Percentiles rank a stretch among this genome's conserved stretches.
Evolutionary conservation across 2,329 filamentous ascomycete genomes (phyloP).

Genomic region (Scorias spongiosa): DNA sequence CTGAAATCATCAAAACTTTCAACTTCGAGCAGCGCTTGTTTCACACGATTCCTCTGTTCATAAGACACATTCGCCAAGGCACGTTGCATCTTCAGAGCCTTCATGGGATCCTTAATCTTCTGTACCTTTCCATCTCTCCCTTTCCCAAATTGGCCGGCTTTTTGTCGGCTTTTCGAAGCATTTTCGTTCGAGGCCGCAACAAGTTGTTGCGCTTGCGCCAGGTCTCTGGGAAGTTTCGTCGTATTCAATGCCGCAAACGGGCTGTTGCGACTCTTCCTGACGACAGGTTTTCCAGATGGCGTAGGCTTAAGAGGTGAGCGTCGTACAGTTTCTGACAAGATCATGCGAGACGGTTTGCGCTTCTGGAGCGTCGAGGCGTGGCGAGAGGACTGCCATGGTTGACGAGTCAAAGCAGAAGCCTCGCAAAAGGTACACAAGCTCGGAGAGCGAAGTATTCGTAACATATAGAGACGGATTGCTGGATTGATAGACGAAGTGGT

Average conservation of each 20-base stretch:
- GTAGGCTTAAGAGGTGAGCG: constrained; percentile 10
- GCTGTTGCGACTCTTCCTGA: constrained; percentile 28
- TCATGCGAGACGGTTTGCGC: constrained; percentile 35
- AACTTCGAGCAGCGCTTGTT: constrained; percentile 47
- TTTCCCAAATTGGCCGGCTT: constrained; percentile 1
- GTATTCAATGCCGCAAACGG: constrained; percentile 47
- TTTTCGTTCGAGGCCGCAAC: constrained; percentile 28
- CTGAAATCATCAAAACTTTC: constrained; percentile 71
- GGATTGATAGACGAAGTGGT: not conserved
- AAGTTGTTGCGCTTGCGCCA: constrained; percentile 13
- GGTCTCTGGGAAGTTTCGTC: constrained; percentile 22
- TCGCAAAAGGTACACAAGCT: constrained; percentile 30
- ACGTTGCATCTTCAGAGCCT: constrained; percentile 89
- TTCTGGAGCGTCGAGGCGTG: constrained; percentile 27
- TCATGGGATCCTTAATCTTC: constrained; percentile 42
- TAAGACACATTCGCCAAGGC: constrained; percentile 65
- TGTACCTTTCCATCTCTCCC: constrained; percentile 24
- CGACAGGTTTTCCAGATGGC: constrained; percentile 21
- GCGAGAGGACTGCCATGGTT: constrained; percentile 23
- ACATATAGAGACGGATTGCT: constrained; percentile 5
- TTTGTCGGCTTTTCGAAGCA: constrained; percentile 5
- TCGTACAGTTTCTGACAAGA: constrained; percentile 31
- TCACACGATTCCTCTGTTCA: constrained; percentile 44
- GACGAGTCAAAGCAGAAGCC: constrained; percentile 10
- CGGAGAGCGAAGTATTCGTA: constrained; percentile 5